A percentile compares a stretch with the other conserved stretches of the same genome.
Evolutionary conservation across 2,329 filamentous ascomycete genomes (phyloP).

Genomic region (Verticillium klebahnii): DNA sequence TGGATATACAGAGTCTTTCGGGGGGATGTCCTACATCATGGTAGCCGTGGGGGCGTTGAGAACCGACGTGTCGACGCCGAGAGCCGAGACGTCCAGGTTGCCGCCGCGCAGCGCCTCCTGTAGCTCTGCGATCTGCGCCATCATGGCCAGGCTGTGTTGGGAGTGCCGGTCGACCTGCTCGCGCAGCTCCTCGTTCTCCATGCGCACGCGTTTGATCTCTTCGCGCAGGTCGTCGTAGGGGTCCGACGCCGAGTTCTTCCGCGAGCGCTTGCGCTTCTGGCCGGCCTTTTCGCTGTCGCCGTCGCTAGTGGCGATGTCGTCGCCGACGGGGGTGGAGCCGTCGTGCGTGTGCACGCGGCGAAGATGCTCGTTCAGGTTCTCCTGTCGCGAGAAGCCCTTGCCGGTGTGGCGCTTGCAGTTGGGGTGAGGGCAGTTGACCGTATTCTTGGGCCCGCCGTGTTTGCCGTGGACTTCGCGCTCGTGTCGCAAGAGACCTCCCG

Average conservation of each 20-base stretch:
- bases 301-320: slow-evolving; percentile 36
- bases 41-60: slow-evolving; percentile 30
- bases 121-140: slow-evolving; percentile 42
- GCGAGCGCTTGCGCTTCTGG: slow-evolving; percentile 34
- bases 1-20: neutral
- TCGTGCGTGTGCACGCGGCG: slow-evolving; percentile 75
- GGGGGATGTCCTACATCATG: slow-evolving; percentile 28
- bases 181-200: slow-evolving; percentile 58
- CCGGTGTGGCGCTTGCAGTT: slow-evolving; percentile 88
- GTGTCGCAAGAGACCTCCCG: slow-evolving; percentile 81
- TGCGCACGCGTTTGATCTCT: slow-evolving; percentile 62
- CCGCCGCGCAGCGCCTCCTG: slow-evolving; percentile 34
- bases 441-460: slow-evolving; percentile 82
- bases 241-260: slow-evolving; percentile 35
- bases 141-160: slow-evolving; percentile 40
- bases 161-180: slow-evolving; percentile 44
- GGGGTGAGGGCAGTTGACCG: slow-evolving; percentile 76
- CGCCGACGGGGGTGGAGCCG: slow-evolving; percentile 27
- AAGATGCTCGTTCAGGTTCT: slow-evolving; percentile 91
- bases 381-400: slow-evolving; percentile 86
- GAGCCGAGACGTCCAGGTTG: slow-evolving; percentile 17
- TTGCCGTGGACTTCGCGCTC: slow-evolving; percentile 91
- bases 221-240: slow-evolving; percentile 52
- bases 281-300: slow-evolving; percentile 31
- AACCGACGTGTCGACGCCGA: slow-evolving; percentile 24